phyloP scores from a whole-genome alignment of 169 alveolate genomes.

The Eimeria sp. region DNA sequence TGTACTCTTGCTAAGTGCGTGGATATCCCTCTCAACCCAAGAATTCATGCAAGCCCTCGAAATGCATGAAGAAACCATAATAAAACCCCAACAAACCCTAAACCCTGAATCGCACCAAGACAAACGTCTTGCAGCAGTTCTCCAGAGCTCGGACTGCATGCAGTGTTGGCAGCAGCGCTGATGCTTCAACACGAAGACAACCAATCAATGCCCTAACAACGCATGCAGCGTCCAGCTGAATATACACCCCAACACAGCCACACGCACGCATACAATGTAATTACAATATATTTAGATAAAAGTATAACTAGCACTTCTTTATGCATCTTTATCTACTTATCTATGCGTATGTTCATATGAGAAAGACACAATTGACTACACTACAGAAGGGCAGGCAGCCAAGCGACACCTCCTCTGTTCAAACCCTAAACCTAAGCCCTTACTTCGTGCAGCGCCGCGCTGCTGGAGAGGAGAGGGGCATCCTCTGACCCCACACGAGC shows the following conservation, averaged over 20 bases:
- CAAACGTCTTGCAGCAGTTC: background rate
- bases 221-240: conserved; percentile 67
- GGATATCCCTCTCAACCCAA: background rate
- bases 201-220: conserved; percentile 60
- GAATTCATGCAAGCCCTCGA: background rate
- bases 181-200: conserved; percentile 43
- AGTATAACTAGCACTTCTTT: background rate
- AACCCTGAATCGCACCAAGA: background rate
- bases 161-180: conserved; percentile 69
- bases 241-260: background rate
- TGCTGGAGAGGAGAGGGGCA: background rate
- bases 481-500: conserved; percentile 67
- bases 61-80: background rate
- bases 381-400: background rate
- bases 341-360: background rate
- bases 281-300: background rate
- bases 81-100: background rate
- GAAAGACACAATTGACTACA: background rate
- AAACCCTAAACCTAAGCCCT: conserved; percentile 36
- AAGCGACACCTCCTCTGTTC: background rate
- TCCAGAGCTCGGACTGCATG: conserved; percentile 40
- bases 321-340: background rate
- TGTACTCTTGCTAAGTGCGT: background rate
- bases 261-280: conserved; percentile 4
- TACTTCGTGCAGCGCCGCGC: conserved; percentile 77